phyloP scores from a whole-genome alignment of 2,329 filamentous ascomycete genomes.

The Bipolaris cookei region DNA sequence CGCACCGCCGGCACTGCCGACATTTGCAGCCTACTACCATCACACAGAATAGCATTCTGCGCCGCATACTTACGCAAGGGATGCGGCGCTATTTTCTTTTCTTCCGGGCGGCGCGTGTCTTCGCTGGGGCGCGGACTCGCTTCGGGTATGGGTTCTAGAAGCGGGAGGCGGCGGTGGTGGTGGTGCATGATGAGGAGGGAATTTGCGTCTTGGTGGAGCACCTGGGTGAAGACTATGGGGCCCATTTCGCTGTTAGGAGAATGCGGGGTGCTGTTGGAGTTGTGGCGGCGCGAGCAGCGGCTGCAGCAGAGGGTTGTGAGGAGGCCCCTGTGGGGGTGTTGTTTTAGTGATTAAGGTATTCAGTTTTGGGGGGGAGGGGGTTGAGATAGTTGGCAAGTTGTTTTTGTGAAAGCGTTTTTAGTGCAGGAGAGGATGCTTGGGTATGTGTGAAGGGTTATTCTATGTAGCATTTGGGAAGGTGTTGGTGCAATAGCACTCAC shows the following conservation, averaged over 20 bases:
- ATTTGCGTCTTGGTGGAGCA: background rate
- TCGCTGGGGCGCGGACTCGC: slow-evolving; percentile 12
- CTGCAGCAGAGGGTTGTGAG: slow-evolving; percentile 5
- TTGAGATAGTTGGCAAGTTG: background rate
- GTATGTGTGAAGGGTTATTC: background rate
- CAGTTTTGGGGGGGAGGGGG: background rate
- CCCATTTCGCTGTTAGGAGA: background rate
- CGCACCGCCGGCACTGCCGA: no score
- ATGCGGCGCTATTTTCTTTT: background rate
- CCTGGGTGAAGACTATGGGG: background rate
- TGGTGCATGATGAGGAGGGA: background rate
- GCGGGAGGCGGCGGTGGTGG: background rate
- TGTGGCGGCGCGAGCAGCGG: background rate
- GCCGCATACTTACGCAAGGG: background rate
- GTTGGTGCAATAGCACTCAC: slow-evolving; percentile 14
- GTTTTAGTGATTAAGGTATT: no score
- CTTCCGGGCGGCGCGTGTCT: background rate
- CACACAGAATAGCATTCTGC: no score
- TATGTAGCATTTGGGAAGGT: background rate
- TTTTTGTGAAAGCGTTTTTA: background rate
- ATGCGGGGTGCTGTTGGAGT: background rate
- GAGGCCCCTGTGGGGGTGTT: background rate
- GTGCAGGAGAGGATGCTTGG: background rate
- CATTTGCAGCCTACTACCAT: no score
- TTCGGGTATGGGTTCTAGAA: slow-evolving; percentile 12